Conservation (phyloP, 306 rosid species). For the Dalbergia oliveri region DNA sequence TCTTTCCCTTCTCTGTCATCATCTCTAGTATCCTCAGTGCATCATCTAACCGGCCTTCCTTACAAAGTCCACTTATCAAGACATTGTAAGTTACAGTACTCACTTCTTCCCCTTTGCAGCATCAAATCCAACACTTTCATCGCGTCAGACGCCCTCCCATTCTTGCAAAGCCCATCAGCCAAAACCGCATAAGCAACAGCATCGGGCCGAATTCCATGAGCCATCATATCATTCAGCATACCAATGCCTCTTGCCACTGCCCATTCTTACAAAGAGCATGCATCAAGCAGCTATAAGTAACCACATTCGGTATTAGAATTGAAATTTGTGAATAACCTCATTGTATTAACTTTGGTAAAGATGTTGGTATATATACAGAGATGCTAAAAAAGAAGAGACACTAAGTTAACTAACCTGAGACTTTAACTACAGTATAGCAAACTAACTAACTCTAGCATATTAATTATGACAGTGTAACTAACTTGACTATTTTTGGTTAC, state of each 20-base stretch:
- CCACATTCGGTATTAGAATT: slow-evolving; percentile 48
- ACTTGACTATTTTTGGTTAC: no score
- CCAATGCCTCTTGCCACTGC: slow-evolving; percentile 68
- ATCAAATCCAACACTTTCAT: slow-evolving; percentile 67
- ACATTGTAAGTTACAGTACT: slow-evolving; percentile 68
- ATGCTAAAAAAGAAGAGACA: no score
- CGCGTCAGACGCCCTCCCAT: slow-evolving; percentile 64
- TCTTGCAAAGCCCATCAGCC: slow-evolving; percentile 80
- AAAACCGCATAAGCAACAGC: slow-evolving; percentile 67
- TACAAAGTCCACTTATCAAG: slow-evolving; percentile 79
- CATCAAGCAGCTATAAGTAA: slow-evolving; percentile 72
- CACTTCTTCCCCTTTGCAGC: slow-evolving; percentile 68
- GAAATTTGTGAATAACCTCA: no score
- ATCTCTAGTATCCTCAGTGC: slow-evolving; percentile 61
- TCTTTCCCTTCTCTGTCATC: slow-evolving; percentile 74
- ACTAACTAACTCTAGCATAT: no score
- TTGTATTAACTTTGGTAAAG: no score
- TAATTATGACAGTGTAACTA: no score
- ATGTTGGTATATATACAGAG: no score
- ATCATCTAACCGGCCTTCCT: slow-evolving; percentile 68
- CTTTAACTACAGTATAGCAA: no score
- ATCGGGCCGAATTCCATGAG: slow-evolving; percentile 63
- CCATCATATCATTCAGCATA: slow-evolving; percentile 69
- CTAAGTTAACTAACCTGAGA: no score
- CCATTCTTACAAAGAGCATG: slow-evolving; percentile 69